These are phyloP conservation scores for Emericellopsis atlantica DNA, from an alignment of 2,329 filamentous ascomycete species.

Conservation along the genomic window DNA sequence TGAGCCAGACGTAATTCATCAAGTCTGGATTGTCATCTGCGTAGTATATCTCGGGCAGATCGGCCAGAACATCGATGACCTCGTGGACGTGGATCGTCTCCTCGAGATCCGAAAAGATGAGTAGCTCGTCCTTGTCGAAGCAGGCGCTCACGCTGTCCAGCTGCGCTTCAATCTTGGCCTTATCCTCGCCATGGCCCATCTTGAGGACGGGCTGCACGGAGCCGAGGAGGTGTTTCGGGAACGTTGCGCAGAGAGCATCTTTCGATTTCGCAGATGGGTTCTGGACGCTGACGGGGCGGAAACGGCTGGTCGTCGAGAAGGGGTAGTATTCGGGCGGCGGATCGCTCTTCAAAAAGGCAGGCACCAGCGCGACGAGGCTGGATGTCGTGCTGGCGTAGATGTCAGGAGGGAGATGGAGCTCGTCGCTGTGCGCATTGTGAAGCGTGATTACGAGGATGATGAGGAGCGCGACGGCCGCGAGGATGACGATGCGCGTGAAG, in stretches of 20 bases:
- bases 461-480: neutral
- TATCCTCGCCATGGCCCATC: constrained; percentile 15
- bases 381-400: neutral
- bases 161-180: constrained; percentile 23
- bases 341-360: neutral
- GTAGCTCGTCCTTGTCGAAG: constrained; percentile 24
- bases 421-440: neutral
- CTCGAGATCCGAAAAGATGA: constrained; percentile 38
- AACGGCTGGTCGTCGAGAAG: constrained; percentile 15
- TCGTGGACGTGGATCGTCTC: constrained; percentile 27
- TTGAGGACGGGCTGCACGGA: constrained; percentile 19
- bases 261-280: constrained; percentile 10
- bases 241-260: constrained; percentile 16
- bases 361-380: neutral
- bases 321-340: constrained; percentile 7
- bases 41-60: constrained; percentile 19
- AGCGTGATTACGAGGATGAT: neutral
- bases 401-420: neutral
- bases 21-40: constrained; percentile 20
- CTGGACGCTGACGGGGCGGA: constrained; percentile 13
- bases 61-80: constrained; percentile 30
- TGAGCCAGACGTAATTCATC: constrained; percentile 25
- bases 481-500: neutral
- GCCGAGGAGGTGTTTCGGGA: constrained; percentile 15
- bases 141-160: constrained; percentile 39